Conservation (phyloP, 371 early-diverging fungal genomes). For the Mortierella sp. region DNA sequence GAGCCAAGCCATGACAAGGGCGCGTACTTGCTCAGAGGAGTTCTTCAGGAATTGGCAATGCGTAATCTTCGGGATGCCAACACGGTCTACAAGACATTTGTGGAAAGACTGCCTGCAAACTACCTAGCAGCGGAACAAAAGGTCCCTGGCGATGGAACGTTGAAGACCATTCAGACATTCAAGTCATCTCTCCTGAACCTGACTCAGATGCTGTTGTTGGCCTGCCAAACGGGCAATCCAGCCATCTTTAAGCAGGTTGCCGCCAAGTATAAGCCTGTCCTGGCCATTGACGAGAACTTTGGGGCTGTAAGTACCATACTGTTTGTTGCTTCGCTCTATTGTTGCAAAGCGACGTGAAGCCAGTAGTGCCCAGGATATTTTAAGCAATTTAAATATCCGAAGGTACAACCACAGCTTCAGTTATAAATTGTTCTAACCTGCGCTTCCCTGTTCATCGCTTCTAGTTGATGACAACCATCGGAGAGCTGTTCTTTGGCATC, state of each 20-base stretch:
- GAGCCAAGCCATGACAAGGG: constrained; percentile 73
- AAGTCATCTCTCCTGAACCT: constrained; percentile 78
- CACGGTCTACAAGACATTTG: constrained; percentile 71
- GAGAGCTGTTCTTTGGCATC: constrained; percentile 74
- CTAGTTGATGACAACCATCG: constrained; percentile 73
- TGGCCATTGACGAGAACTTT: constrained; percentile 59
- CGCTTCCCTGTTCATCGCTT: no score
- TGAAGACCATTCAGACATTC: constrained; percentile 58
- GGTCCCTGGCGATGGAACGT: constrained; percentile 45
- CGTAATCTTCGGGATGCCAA: constrained; percentile 81
- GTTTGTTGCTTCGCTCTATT: background rate
- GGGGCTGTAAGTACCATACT: constrained; percentile 43
- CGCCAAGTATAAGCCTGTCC: constrained; percentile 67
- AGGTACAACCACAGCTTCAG: no score
- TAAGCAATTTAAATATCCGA: no score
- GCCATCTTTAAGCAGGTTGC: constrained; percentile 68
- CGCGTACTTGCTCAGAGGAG: constrained; percentile 81
- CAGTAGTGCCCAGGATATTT: no score
- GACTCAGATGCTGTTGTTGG: constrained; percentile 72
- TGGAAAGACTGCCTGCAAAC: constrained; percentile 54
- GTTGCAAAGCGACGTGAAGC: background rate
- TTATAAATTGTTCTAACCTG: no score
- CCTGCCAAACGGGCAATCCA: constrained; percentile 75
- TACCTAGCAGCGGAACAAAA: constrained; percentile 47
- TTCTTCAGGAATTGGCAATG: constrained; percentile 81